phyloP scores from a whole-genome alignment of 805 yeast genomes.

The Lipomyces spencermartinsiae region DNA sequence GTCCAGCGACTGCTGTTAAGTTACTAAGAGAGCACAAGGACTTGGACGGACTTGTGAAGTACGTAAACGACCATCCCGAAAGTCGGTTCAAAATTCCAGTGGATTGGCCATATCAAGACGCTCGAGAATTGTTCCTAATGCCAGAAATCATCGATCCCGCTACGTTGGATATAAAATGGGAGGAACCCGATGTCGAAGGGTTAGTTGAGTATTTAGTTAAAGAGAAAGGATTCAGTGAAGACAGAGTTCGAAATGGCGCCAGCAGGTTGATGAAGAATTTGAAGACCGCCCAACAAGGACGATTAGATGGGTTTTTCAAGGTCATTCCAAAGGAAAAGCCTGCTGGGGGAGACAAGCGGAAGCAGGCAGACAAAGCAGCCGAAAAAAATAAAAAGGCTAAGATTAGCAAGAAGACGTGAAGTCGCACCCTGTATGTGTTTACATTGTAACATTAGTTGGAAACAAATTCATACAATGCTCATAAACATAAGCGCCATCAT shows the following conservation, averaged over 20 bases:
- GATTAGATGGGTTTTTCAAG: conserved; percentile 80
- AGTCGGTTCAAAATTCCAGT: conserved; percentile 86
- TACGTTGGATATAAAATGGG: conserved; percentile 80
- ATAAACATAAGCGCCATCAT: neutral
- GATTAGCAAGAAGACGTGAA: conserved; percentile 21
- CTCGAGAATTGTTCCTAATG: conserved; percentile 77
- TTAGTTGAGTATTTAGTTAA: conserved; percentile 80
- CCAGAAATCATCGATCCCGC: conserved; percentile 78
- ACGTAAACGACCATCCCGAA: conserved; percentile 56
- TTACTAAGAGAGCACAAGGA: conserved; percentile 84
- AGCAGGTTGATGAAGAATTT: conserved; percentile 82
- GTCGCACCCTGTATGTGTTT: neutral
- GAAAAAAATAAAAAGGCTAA: conserved; percentile 36
- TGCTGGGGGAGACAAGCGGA: conserved; percentile 44
- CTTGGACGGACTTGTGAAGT: conserved; percentile 72
- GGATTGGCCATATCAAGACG: conserved; percentile 91
- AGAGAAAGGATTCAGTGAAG: conserved; percentile 92
- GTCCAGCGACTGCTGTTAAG: conserved; percentile 92
- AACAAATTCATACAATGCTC: neutral
- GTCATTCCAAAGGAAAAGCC: conserved; percentile 57
- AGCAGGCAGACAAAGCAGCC: conserved; percentile 43
- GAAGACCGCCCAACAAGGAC: conserved; percentile 84
- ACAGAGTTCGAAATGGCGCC: conserved; percentile 86
- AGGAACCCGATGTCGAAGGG: conserved; percentile 84
- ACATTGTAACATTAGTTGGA: neutral